Conservation (phyloP, 2,329 filamentous ascomycete genomes). For the Microsporum canis region DNA sequence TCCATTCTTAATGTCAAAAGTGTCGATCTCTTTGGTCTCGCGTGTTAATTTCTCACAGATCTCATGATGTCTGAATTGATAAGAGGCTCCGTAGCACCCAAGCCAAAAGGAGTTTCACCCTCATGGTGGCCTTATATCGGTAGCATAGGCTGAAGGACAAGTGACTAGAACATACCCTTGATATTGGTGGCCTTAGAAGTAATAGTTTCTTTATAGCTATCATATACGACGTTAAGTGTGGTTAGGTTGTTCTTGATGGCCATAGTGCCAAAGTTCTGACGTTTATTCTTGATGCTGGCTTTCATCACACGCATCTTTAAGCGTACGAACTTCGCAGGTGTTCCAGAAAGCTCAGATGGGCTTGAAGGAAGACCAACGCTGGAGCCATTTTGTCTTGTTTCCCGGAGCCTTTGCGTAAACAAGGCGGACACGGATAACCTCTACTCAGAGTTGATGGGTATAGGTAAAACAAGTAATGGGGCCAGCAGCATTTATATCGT, state of each 20-base stretch:
- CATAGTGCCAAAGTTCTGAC: constrained; percentile 26
- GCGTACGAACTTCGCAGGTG: constrained; percentile 22
- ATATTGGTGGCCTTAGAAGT: constrained; percentile 16
- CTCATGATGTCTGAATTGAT: constrained; percentile 22
- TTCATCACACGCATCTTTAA: constrained; percentile 26
- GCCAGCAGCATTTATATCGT: constrained; percentile 18
- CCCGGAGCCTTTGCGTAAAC: not conserved
- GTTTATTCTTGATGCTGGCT: constrained; percentile 21
- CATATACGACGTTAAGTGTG: constrained; percentile 21
- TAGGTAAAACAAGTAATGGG: constrained; percentile 19
- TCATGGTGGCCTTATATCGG: constrained; percentile 18
- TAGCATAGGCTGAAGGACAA: constrained; percentile 24
- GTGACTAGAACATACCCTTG: constrained; percentile 24
- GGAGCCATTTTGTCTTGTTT: constrained; percentile 20
- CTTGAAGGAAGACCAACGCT: constrained; percentile 24
- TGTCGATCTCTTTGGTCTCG: constrained; percentile 24
- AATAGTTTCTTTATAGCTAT: constrained; percentile 21
- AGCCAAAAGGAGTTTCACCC: constrained; percentile 19
- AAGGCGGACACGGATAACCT: not conserved
- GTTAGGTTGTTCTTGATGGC: constrained; percentile 26
- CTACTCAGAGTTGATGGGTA: not conserved
- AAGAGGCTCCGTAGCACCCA: constrained; percentile 20
- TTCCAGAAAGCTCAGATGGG: constrained; percentile 26
- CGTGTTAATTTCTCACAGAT: constrained; percentile 19
- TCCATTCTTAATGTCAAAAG: constrained; percentile 17